Evolutionary conservation across 1,284 basidiomycete genomes (phyloP), one percentile per base, ranked within the genome.

Genomic region (Cryptococcus sp.): DNA sequence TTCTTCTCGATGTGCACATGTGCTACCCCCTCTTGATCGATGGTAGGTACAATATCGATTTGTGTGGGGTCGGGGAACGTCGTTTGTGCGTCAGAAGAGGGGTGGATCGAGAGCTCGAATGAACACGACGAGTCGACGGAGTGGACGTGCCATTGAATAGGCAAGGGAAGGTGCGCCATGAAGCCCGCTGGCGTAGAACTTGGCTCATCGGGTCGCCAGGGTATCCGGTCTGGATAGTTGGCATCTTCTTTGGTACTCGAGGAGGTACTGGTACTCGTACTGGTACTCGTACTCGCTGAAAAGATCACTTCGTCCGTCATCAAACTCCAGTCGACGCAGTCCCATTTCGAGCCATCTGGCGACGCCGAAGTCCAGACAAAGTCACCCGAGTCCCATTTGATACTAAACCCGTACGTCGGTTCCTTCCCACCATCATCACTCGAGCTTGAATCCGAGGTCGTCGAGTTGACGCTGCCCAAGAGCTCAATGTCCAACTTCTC

Each of bases 61-160:
- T 35, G 31, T 35, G 31, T 35, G 5, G 31, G 5, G 13, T 35
- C 31, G 8, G 8, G 8, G 5, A 35, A 8, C 8, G 56, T 19
- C 7, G 50, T 20, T n/a, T 45, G 38, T 15, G 49, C 50, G 22
- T 35, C 54, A 50, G 31, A 41, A 19, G 16, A 16, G 4, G 16
- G 41, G 48, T 11, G 57, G n/a, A 61, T 42, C 19, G 35, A 20
- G 23, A 68, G 55, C 6, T 54, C 48, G 50, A 61, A 68, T 5
- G 47, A 19, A 27, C 53, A 57, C 7, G 48, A 31, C 17, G 68
- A 60, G 23, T 64, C 58, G 25, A 67, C 47, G 5, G 68, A 60
- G 38, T 70, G 68, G 19, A 70, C 64, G 53, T 70, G 66, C 68
- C 68, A 70, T 57, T 70, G 68, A 16, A 70, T 70, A 16, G 68